Base-by-base conservation (phyloP, 306 rosid species). In the Gleditsia sinensis region DNA sequence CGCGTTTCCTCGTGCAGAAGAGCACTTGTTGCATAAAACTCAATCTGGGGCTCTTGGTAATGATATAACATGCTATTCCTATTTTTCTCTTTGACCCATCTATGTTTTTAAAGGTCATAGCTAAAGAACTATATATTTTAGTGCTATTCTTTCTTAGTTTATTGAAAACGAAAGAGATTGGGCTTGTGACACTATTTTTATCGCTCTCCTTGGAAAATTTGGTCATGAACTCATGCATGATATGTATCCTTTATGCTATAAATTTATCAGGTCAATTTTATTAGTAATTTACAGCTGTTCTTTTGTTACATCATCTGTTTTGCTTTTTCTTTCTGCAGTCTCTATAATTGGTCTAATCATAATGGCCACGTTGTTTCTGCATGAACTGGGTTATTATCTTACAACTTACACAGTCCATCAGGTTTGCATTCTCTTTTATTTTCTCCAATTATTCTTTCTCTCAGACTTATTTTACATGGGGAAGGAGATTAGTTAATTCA, bases 1-100 rank as follows among this genome's bases (percentile, higher is more conserved):
- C 75, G 99, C 99, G 9, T 94, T 94, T 81, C 99, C 99, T 34
- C 96, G 99, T 61, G 89, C 99, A 14, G 99, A 94, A 69, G 99
- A 94, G 40, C 99, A 94, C 61, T 88, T 94, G 87, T 58, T 92
- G 88, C 88, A 80, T 78, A 94, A 92, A 75, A 94, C 99, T 23
- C 97, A 90, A 83, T 88, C 99, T 28, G 99, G 99, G 69, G 99
- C 99, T 62, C 83, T 94, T 0, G 99, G 99, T 94, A 82, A 83
- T 60, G 46, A 10, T 25, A 0, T 24, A 4, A 27, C 23, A 23
- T n/a, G n/a, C 14, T 51, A 7, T 32, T 53, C 0, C 49, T 55
- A 3, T 78, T 50, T 28, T 24, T 21, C 16, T 30, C 28, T 45
- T 9, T 6, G 24, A 45, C 24, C 25, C 24, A 25, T 66, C 16